phyloP scores from a whole-genome alignment of 192 early-diverging fungal species.

The Backusella sp. region DNA sequence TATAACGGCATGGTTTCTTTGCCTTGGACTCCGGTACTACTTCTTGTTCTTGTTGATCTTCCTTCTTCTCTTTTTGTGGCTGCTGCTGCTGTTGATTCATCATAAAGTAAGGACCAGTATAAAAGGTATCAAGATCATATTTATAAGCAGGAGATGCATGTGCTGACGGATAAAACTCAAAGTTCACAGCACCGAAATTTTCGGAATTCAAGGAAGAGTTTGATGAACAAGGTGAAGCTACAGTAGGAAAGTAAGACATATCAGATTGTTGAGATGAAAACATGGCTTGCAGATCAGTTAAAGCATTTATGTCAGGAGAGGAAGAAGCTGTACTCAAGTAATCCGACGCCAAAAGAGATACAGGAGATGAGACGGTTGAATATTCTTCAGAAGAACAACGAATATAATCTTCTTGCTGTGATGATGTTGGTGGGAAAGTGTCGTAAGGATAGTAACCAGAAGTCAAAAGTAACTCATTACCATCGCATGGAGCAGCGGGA shows the following conservation, averaged over 20 bases:
- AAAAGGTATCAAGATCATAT: neutral
- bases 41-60: neutral
- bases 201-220: neutral
- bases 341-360: neutral
- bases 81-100: neutral
- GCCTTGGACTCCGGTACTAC: neutral
- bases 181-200: neutral
- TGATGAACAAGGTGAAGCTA: neutral
- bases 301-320: neutral
- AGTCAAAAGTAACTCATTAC: slow-evolving; percentile 10
- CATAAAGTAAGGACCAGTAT: neutral
- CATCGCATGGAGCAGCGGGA: neutral
- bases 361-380: neutral
- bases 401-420: slow-evolving; percentile 46
- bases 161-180: neutral
- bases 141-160: neutral
- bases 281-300: neutral
- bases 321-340: neutral
- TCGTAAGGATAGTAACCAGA: neutral
- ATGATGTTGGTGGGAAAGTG: slow-evolving; percentile 17
- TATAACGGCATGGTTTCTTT: neutral
- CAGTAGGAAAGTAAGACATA: neutral
- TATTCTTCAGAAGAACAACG: slow-evolving; percentile 3
- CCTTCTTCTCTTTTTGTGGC: neutral
- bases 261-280: neutral